Evolutionary conservation across 768 basidiomycete genomes (phyloP), one percentile per base, ranked within the genome.

Genomic region (Xerocomus brunneocitrinus): DNA sequence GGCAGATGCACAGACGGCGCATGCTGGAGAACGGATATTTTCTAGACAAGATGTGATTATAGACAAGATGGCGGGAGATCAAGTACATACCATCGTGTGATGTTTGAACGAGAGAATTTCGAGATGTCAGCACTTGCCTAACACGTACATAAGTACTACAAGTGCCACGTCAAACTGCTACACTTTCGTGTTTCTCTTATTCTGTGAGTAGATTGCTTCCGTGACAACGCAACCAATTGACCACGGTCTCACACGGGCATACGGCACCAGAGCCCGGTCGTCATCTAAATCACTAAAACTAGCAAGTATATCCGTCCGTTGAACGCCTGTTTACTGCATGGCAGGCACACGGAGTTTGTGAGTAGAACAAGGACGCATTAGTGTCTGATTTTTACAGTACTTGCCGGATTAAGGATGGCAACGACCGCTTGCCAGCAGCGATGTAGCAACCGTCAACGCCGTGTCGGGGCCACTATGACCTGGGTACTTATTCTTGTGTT

Each of bases 1-100:
- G 92, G 89, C 4, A 92, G 73, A 71, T 92, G 88, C 1, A 75
- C 70, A 30, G 85, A 79, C 4, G 85, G 85, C 13, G 84, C 85
- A 82, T 91, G 91, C 63, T 93, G 89, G 2, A 94, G 77, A 28
- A 92, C 89, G 25, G 83, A 84, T 41, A 94, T 89, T 86, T 89
- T 91, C 91, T 92, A 52, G 10, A 38, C 35, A 10, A 14, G 36
- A 19, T 40, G 38, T 57, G 54, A 59, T 39, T 39, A 48, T 24
- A 40, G 54, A 47, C 13, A 16, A 27, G 38, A 39, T 27, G 14
- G 19, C n/a, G 16, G 22, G 25, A 42, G 19, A n/a, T n/a, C 16
- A 8, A 24, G 34, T 31, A 60, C 50, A 48, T 52, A 61, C 57
- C 57, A 67, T 61, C 46, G 34, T 25, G n/a, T 34, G 19, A 51